Evolutionary conservation across 148 eudicot species (phyloP).

Genomic region (Fagopyrum tataricum): DNA sequence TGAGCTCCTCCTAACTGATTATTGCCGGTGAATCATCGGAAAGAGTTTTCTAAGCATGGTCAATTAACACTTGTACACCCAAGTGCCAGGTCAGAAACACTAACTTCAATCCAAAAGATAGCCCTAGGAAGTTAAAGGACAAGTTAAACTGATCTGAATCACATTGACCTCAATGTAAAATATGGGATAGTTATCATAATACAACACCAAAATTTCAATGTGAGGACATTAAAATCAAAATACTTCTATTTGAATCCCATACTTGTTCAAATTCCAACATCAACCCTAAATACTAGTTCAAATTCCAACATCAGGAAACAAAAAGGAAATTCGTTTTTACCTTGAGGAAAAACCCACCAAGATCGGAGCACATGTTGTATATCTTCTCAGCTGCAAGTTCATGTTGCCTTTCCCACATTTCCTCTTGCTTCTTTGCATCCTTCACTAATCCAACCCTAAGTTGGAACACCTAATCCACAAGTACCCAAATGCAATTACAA

Average conservation of each 20-base stretch:
- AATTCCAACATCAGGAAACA: neutral
- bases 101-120: neutral
- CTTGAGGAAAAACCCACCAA: slow-evolving; percentile 98
- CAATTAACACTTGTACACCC: neutral
- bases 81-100: neutral
- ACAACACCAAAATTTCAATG: neutral
- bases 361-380: slow-evolving; percentile 81
- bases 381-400: slow-evolving; percentile 93
- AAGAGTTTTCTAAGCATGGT: neutral
- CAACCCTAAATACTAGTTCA: neutral
- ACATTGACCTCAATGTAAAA: neutral
- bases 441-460: slow-evolving; percentile 64
- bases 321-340: slow-evolving; percentile 21
- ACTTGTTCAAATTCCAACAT: neutral
- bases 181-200: neutral
- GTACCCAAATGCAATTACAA: neutral
- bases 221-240: neutral
- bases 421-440: slow-evolving; percentile 81
- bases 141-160: neutral
- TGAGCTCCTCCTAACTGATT: neutral
- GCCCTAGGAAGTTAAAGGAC: neutral
- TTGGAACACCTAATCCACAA: slow-evolving; percentile 61
- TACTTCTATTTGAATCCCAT: neutral
- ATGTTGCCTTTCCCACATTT: slow-evolving; percentile 97
- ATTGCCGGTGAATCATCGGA: neutral